A percentile compares a stretch with the other conserved stretches of the same genome.
phyloP scores from a whole-genome alignment of 2,329 filamentous ascomycete genomes.

The Cladosporium sp. region DNA sequence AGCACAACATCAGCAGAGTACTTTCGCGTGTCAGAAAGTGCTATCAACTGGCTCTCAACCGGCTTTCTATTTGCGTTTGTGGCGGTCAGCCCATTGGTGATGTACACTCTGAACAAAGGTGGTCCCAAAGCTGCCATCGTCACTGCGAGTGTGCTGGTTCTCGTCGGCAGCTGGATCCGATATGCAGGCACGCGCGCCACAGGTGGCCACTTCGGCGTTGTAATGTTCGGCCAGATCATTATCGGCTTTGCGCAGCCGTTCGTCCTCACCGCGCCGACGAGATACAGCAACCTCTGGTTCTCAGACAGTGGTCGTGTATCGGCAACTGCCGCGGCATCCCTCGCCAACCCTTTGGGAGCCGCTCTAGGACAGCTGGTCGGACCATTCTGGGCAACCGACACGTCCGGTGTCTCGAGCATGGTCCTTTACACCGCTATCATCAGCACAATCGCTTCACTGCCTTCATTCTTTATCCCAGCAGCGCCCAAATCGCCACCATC shows the following conservation, averaged over 20 bases:
- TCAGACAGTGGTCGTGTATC: slow-evolving; percentile 79
- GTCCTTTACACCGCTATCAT: slow-evolving; percentile 58
- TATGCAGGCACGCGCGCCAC: slow-evolving; percentile 38
- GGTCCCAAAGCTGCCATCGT: slow-evolving; percentile 80
- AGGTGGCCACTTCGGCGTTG: slow-evolving; percentile 62
- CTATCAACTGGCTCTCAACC: slow-evolving; percentile 92
- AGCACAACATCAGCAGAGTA: slow-evolving; percentile 72
- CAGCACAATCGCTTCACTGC: slow-evolving; percentile 66
- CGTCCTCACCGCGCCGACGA: slow-evolving; percentile 82
- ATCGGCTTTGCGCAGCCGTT: slow-evolving; percentile 91
- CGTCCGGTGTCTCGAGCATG: slow-evolving; percentile 72
- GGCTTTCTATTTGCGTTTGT: slow-evolving; percentile 85
- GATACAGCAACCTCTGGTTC: slow-evolving; percentile 96
- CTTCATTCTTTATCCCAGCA: slow-evolving; percentile 78
- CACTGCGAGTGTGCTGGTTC: slow-evolving; percentile 68
- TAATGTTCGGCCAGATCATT: slow-evolving; percentile 90
- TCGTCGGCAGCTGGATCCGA: slow-evolving; percentile 83
- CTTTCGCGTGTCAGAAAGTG: slow-evolving; percentile 72
- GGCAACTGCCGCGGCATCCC: slow-evolving; percentile 79
- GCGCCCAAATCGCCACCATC: slow-evolving; percentile 76
- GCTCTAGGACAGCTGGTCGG: slow-evolving; percentile 86
- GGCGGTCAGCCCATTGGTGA: slow-evolving; percentile 66
- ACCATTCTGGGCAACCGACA: slow-evolving; percentile 69
- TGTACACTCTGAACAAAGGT: slow-evolving; percentile 73
- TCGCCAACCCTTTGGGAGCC: slow-evolving; percentile 89